Evolutionary conservation across 768 basidiomycete genomes (phyloP).

Genomic region (Auricularia auricula-judae): DNA sequence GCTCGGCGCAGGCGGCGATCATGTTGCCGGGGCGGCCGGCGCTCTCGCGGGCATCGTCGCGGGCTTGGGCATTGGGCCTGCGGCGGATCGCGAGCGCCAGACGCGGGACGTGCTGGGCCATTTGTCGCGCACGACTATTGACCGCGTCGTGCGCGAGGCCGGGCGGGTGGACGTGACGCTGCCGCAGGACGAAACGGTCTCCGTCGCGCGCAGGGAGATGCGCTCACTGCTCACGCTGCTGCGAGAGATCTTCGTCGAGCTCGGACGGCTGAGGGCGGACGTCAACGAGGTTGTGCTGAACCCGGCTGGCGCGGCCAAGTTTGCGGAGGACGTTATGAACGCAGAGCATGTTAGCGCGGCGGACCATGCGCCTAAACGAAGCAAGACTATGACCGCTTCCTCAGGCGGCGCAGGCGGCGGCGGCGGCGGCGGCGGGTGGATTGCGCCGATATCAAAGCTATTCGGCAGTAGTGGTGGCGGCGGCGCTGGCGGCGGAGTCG

Average conservation of each 20-base stretch:
- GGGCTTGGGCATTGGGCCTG: not conserved
- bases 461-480: slow-evolving; percentile 33
- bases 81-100: not conserved
- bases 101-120: slow-evolving; percentile 38
- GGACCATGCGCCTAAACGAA: slow-evolving; percentile 17
- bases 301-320: slow-evolving; percentile 57
- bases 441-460: slow-evolving; percentile 75
- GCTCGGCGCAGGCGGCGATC: slow-evolving; percentile 55
- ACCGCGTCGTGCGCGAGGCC: slow-evolving; percentile 60
- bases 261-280: slow-evolving; percentile 68
- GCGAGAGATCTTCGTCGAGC: slow-evolving; percentile 72
- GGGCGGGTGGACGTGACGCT: slow-evolving; percentile 30
- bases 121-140: slow-evolving; percentile 73
- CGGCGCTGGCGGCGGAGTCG: slow-evolving; percentile 12
- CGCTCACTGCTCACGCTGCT: slow-evolving; percentile 72
- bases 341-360: slow-evolving; percentile 35
- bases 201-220: slow-evolving; percentile 65
- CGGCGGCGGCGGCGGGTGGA: slow-evolving; percentile 47
- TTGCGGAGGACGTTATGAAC: slow-evolving; percentile 63
- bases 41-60: not conserved
- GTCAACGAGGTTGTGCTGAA: slow-evolving; percentile 89
- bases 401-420: slow-evolving; percentile 2
- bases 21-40: not conserved
- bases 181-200: slow-evolving; percentile 59
- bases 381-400: slow-evolving; percentile 7